These are phyloP conservation scores for Tylopilus subfusipes DNA, from an alignment of 768 basidiomycete species.

Conservation along the genomic window DNA sequence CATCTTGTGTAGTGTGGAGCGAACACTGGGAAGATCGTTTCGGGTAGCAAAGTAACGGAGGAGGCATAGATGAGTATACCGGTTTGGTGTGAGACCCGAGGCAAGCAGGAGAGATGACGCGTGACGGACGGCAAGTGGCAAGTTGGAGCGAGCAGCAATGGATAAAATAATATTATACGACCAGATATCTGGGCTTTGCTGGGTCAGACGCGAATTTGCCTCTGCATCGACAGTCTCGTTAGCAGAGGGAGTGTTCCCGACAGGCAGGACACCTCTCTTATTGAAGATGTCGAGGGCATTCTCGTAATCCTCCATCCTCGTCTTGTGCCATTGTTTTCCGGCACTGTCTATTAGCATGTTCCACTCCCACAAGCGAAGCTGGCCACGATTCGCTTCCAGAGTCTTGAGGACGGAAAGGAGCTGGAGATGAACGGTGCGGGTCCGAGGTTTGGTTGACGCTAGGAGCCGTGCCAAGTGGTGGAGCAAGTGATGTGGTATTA, in stretches of 20 bases:
- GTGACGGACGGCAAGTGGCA: slow-evolving; percentile 43
- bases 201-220: background rate
- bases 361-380: slow-evolving; percentile 65
- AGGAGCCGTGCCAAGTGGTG: slow-evolving; percentile 62
- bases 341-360: slow-evolving; percentile 68
- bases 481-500: slow-evolving; percentile 42
- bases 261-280: slow-evolving; percentile 50
- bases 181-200: slow-evolving; percentile 53
- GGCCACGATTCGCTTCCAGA: slow-evolving; percentile 53
- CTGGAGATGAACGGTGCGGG: slow-evolving; percentile 57
- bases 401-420: slow-evolving; percentile 65
- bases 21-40: slow-evolving; percentile 49
- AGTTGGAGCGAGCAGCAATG: slow-evolving; percentile 54
- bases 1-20: slow-evolving; percentile 53
- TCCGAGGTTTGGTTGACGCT: slow-evolving; percentile 50
- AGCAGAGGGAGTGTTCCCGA: slow-evolving; percentile 1
- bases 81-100: slow-evolving; percentile 55
- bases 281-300: slow-evolving; percentile 56
- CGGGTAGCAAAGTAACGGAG: slow-evolving; percentile 52
- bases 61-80: slow-evolving; percentile 59
- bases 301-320: slow-evolving; percentile 53
- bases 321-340: slow-evolving; percentile 62
- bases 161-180: slow-evolving; percentile 68
- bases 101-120: slow-evolving; percentile 51
- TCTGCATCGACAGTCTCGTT: slow-evolving; percentile 10